Percentiles rank a stretch among this genome's conserved stretches.
phyloP scores from a whole-genome alignment of 306 rosid genomes.

The Malus orientalis region DNA sequence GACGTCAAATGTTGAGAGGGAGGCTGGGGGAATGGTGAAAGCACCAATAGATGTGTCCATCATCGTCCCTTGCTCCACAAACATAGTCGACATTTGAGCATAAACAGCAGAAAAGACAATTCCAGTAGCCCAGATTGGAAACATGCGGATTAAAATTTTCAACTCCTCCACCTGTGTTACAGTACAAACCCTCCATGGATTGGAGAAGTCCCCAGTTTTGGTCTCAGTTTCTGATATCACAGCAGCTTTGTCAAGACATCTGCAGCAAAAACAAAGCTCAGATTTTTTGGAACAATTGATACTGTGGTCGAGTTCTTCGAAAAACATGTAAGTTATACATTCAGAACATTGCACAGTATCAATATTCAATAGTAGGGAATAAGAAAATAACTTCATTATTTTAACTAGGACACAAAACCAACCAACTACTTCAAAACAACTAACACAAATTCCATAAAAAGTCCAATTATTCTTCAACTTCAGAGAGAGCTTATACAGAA shows the following conservation, averaged over 20 bases:
- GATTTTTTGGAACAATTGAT: too few relatives aligned
- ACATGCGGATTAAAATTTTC: slow-evolving; percentile 89
- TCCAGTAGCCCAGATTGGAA: slow-evolving; percentile 91
- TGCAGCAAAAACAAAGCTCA: slow-evolving; percentile 27
- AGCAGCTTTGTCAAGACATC: slow-evolving; percentile 91
- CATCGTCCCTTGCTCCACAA: slow-evolving; percentile 88
- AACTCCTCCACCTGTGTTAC: slow-evolving; percentile 95
- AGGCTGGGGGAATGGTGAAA: slow-evolving; percentile 85
- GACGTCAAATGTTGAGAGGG: slow-evolving; percentile 71
- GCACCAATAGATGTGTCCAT: slow-evolving; percentile 76
- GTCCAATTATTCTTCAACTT: too few relatives aligned
- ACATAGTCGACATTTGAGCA: slow-evolving; percentile 94
- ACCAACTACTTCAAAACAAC: too few relatives aligned
- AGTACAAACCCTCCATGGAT: slow-evolving; percentile 83
- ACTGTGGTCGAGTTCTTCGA: background rate
- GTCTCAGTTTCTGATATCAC: slow-evolving; percentile 51
- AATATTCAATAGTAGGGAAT: background rate
- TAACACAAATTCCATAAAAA: too few relatives aligned
- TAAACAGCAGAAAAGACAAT: slow-evolving; percentile 82
- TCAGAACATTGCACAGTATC: background rate
- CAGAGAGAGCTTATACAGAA: too few relatives aligned
- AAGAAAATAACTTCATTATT: background rate
- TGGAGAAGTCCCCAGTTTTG: slow-evolving; percentile 46
- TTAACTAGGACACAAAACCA: too few relatives aligned
- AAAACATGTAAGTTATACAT: background rate